Evolutionary conservation across 73 alveolate genomes (phyloP).

Genomic region (Durusdinium trenchii): DNA sequence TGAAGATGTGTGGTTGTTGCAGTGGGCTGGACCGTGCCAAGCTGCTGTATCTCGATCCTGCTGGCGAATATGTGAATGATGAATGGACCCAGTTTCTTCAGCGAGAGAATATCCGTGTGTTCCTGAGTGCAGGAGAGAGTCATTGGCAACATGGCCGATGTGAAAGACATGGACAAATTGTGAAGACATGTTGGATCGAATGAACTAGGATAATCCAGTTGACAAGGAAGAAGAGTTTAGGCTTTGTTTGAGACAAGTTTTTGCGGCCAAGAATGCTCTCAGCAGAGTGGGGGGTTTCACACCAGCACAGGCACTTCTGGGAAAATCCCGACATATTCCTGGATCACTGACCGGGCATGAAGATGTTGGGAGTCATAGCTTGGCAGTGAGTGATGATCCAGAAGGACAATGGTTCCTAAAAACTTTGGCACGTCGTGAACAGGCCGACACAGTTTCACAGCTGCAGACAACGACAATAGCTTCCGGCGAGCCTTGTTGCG

Average conservation of each 20-base stretch:
- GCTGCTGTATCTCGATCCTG: too few relatives aligned
- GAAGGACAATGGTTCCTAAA: not conserved
- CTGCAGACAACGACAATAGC: not conserved
- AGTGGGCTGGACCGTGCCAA: not conserved
- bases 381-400: not conserved
- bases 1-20: not conserved
- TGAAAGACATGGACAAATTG: not conserved
- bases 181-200: not conserved
- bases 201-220: not conserved
- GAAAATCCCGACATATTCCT: not conserved
- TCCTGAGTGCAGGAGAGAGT: not conserved
- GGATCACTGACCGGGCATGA: not conserved
- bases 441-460: not conserved
- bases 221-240: not conserved
- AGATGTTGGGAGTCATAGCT: not conserved
- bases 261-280: not conserved
- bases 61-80: not conserved
- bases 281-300: not conserved
- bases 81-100: not conserved
- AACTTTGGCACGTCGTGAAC: not conserved
- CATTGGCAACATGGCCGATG: slow-evolving; percentile 16
- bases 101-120: not conserved
- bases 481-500: not conserved
- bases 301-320: slow-evolving; percentile 10
- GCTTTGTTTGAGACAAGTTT: not conserved